These are phyloP conservation scores for Calcarisporium arbuscula DNA, from an alignment of 2,329 filamentous ascomycete species.

Conservation along the genomic window DNA sequence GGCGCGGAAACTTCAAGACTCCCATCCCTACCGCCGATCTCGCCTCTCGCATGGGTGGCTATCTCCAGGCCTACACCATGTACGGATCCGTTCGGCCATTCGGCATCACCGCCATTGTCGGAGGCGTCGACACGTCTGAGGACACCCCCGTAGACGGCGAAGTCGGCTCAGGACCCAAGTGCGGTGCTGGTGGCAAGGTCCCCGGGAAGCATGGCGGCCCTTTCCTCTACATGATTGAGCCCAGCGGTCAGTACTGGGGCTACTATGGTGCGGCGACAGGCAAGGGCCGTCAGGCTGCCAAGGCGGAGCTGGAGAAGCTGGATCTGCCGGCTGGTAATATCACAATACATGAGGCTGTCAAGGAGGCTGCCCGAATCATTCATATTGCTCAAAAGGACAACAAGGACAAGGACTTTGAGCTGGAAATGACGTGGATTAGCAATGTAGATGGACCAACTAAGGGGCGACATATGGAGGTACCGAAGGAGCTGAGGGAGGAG, in stretches of 20 bases:
- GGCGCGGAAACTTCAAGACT: conserved; percentile 90
- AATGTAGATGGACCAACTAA: conserved; percentile 78
- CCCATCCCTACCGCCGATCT: conserved; percentile 86
- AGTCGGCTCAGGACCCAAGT: conserved; percentile 72
- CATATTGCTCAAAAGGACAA: conserved; percentile 97
- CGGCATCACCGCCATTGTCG: conserved; percentile 90
- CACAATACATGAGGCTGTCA: conserved; percentile 79
- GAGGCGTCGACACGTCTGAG: conserved; percentile 84
- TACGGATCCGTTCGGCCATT: conserved; percentile 97
- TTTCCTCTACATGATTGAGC: conserved; percentile 98
- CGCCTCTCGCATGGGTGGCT: conserved; percentile 88
- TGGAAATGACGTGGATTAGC: conserved; percentile 99
- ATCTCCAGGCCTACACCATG: conserved; percentile 94
- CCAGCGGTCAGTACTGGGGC: conserved; percentile 94
- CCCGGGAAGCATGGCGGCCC: conserved; percentile 75
- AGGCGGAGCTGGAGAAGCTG: conserved; percentile 97
- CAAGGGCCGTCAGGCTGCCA: conserved; percentile 93
- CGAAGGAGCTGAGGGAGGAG: conserved; percentile 83
- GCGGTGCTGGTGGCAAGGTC: conserved; percentile 79
- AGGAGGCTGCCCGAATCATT: conserved; percentile 95
- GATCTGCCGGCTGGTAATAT: conserved; percentile 74
- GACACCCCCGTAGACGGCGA: conserved; percentile 84
- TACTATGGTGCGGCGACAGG: conserved; percentile 98
- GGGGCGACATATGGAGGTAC: conserved; percentile 88
- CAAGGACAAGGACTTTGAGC: conserved; percentile 99